Conservation (phyloP, 768 basidiomycete genomes). For the Tulasnella sp. region DNA sequence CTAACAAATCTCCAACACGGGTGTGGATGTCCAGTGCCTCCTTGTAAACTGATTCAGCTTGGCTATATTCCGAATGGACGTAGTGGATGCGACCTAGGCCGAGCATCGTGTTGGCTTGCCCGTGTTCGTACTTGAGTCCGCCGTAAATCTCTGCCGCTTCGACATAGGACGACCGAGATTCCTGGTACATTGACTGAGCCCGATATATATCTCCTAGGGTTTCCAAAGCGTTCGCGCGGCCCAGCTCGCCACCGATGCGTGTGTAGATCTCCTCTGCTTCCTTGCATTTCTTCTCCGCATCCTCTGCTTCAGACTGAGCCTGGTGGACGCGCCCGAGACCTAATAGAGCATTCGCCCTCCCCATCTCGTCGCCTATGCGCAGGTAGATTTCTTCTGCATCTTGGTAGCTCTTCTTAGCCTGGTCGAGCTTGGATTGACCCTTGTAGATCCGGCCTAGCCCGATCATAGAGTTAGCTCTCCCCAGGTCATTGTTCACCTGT, state of each 20-base stretch:
- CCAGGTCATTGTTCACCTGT: not conserved
- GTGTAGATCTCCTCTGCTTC: not conserved
- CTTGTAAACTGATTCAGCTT: not conserved
- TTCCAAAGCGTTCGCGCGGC: not conserved
- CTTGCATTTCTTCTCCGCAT: not conserved
- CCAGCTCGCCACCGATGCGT: not conserved
- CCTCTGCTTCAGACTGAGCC: not conserved
- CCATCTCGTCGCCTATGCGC: not conserved
- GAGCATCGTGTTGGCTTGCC: not conserved
- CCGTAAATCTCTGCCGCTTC: not conserved
- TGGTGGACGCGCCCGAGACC: not conserved
- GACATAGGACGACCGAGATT: not conserved
- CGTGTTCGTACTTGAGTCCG: not conserved
- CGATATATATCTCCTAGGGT: not conserved
- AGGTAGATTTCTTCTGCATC: not conserved
- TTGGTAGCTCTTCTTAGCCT: not conserved
- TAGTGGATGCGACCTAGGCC: not conserved
- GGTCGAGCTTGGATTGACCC: not conserved
- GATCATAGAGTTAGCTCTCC: not conserved
- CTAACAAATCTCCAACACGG: not conserved
- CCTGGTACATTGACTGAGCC: not conserved
- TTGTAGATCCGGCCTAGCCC: not conserved
- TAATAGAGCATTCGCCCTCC: not conserved
- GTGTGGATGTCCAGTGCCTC: not conserved
- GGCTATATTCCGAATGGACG: not conserved